A percentile compares a stretch with the other conserved stretches of the same genome.
Evolutionary conservation across 805 yeast species (phyloP).

Genomic region (Teunomyces atbi): DNA sequence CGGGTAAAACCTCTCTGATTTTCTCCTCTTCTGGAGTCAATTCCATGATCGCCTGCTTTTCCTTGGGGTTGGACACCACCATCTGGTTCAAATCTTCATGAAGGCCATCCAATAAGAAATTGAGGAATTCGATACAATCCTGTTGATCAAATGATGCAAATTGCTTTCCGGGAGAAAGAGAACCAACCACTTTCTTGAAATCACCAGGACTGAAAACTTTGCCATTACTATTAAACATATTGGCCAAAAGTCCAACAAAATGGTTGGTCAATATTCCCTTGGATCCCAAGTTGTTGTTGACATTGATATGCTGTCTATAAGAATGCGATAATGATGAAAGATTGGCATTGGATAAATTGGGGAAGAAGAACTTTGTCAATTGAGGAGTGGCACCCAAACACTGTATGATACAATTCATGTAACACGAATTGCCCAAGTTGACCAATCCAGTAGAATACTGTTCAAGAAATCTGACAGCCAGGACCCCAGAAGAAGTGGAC

Average conservation of each 20-base stretch:
- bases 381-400: conserved; percentile 75
- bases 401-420: conserved; percentile 89
- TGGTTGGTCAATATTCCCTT: conserved; percentile 73
- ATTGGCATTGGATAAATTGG: conserved; percentile 15
- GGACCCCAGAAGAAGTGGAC: neutral
- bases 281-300: conserved; percentile 72
- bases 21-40: conserved; percentile 61
- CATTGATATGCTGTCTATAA: conserved; percentile 67
- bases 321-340: conserved; percentile 37
- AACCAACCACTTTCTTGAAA: conserved; percentile 68
- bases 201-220: conserved; percentile 55
- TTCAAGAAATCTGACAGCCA: conserved; percentile 5
- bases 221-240: conserved; percentile 50
- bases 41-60: conserved; percentile 43
- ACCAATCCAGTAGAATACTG: conserved; percentile 65
- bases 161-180: conserved; percentile 54
- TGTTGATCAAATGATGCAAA: conserved; percentile 75
- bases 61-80: conserved; percentile 25
- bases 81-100: conserved; percentile 85
- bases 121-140: conserved; percentile 81
- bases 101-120: conserved; percentile 68
- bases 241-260: conserved; percentile 58
- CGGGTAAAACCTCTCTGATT: conserved; percentile 66
- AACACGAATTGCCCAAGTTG: conserved; percentile 89
- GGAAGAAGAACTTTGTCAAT: conserved; percentile 59